Percentiles rank a stretch among this genome's conserved stretches.
These are phyloP conservation scores for Colletotrichum sp. DNA, from an alignment of 2,329 filamentous ascomycete genomes.

Conservation along the genomic window DNA sequence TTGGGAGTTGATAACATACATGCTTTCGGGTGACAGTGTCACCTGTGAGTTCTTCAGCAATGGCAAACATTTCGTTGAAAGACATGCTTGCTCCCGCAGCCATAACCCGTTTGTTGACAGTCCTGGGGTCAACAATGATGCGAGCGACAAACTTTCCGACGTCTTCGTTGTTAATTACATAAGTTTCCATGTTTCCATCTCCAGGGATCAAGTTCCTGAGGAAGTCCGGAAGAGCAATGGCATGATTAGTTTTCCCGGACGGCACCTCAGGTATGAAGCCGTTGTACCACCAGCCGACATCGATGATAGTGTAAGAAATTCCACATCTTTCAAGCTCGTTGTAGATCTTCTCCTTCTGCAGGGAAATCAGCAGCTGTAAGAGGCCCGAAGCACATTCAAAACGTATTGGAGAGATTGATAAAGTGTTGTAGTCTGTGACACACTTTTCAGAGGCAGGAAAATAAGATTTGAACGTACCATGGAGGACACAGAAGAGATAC, in stretches of 20 bases:
- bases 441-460: too few species aligned
- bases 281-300: neutral
- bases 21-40: neutral
- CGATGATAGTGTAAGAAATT: accelerated
- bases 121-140: neutral
- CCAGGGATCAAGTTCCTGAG: neutral
- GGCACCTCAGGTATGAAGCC: neutral
- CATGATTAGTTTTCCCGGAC: neutral
- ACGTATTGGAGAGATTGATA: too few species aligned
- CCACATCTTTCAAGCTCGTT: accelerated
- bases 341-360: neutral
- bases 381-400: accelerated
- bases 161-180: neutral
- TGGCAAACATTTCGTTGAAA: neutral
- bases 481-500: neutral
- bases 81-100: neutral
- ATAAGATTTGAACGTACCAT: neutral
- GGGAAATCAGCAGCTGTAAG: accelerated
- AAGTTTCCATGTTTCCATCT: neutral
- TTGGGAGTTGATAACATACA: neutral
- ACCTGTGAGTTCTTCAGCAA: neutral
- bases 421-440: too few species aligned
- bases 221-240: neutral
- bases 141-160: neutral
- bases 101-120: neutral